Conservation (phyloP, 805 yeast species). For the Candida broadrunensis region DNA sequence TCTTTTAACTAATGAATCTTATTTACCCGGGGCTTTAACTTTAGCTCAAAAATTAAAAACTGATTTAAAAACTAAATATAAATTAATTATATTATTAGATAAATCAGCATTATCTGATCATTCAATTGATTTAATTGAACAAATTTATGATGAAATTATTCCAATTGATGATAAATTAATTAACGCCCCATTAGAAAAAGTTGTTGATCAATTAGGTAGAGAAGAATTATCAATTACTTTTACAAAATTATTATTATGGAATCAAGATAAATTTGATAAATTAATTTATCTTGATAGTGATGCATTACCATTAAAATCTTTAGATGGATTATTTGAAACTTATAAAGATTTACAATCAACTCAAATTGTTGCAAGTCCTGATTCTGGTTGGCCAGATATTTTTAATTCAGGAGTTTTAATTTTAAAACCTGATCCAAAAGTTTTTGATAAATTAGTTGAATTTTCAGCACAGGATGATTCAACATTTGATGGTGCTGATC, state of each 20-base stretch:
- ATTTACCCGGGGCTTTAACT: constrained; percentile 24
- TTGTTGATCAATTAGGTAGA: constrained; percentile 20
- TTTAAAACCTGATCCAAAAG: constrained; percentile 16
- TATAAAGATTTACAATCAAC: constrained; percentile 3
- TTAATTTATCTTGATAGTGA: constrained; percentile 27
- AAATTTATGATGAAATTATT: constrained; percentile 23
- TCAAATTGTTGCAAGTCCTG: constrained; percentile 23
- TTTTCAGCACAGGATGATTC: constrained; percentile 7
- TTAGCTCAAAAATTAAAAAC: constrained; percentile 18
- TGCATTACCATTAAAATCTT: constrained; percentile 19
- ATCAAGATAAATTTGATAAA: constrained; percentile 16
- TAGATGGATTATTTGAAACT: constrained; percentile 20
- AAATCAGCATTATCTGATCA: constrained; percentile 10
- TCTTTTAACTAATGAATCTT: constrained; percentile 22
- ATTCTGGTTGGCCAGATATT: constrained; percentile 32
- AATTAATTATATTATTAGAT: constrained; percentile 18
- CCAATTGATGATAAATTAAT: constrained; percentile 16
- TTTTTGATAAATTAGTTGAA: constrained; percentile 14
- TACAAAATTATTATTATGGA: constrained; percentile 25
- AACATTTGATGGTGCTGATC: constrained; percentile 38
- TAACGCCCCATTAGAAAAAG: constrained; percentile 16
- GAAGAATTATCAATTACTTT: constrained; percentile 24
- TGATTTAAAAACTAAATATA: constrained; percentile 12
- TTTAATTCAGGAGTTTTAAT: constrained; percentile 28
- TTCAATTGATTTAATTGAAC: constrained; percentile 16